Evolutionary conservation across 306 rosid species (phyloP).

Genomic region (Quercus mongolica): DNA sequence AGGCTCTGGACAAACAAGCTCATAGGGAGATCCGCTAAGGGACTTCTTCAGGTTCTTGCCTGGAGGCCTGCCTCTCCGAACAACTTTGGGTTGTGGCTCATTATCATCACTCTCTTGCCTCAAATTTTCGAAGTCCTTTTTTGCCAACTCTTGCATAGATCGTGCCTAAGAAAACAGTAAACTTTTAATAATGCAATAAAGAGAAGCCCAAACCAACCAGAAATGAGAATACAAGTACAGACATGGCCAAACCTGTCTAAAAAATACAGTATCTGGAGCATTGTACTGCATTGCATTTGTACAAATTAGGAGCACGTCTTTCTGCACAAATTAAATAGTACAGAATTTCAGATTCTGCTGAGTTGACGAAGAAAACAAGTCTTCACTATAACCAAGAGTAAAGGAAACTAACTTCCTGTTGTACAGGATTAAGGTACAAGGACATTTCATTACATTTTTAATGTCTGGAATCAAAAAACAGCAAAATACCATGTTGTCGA

Average conservation of each 20-base stretch:
- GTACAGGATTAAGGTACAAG: neutral
- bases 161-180: conserved; percentile 58
- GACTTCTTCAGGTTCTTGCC: conserved; percentile 63
- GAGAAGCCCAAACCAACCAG: neutral
- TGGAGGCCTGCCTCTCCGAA: conserved; percentile 88
- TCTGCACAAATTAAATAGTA: conserved; percentile 55
- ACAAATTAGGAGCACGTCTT: conserved; percentile 76
- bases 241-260: conserved; percentile 69
- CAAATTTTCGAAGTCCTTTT: conserved; percentile 83
- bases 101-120: conserved; percentile 75
- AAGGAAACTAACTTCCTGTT: neutral
- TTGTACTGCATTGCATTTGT: conserved; percentile 95
- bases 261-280: conserved; percentile 69
- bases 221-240: conserved; percentile 7
- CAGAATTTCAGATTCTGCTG: conserved; percentile 13
- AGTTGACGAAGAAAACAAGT: neutral
- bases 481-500: neutral
- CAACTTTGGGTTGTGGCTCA: conserved; percentile 65
- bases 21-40: conserved; percentile 41
- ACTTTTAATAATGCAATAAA: conserved; percentile 7
- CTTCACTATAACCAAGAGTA: neutral
- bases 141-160: conserved; percentile 78
- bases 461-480: neutral
- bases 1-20: conserved; percentile 48
- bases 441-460: neutral